phyloP scores from a whole-genome alignment of 192 early-diverging fungal species.

The Backusella psychrophila region DNA sequence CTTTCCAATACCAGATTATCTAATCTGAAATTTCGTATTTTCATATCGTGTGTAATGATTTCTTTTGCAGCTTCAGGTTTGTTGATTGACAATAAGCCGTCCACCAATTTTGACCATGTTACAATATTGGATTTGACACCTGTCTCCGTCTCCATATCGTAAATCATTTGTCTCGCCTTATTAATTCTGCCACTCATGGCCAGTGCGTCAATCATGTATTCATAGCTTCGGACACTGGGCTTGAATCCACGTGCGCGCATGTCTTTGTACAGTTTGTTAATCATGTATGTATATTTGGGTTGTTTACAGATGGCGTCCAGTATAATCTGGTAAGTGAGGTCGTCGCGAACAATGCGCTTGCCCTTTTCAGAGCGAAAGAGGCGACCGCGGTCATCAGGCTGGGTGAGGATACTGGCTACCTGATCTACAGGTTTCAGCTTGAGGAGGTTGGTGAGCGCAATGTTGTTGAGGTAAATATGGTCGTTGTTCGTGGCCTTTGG shows the following conservation, averaged over 20 bases:
- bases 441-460: conserved; percentile 13
- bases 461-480: conserved; percentile 20
- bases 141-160: conserved; percentile 16
- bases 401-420: not conserved
- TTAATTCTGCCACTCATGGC: conserved; percentile 13
- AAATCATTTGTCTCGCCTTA: conserved; percentile 16
- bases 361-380: not conserved
- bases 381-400: not conserved
- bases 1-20: not conserved
- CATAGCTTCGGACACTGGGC: conserved; percentile 1
- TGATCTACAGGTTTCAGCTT: not conserved
- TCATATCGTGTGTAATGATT: conserved; percentile 17
- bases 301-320: conserved; percentile 7
- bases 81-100: conserved; percentile 10
- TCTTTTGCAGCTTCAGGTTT: conserved; percentile 8
- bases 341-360: not conserved
- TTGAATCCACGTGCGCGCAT: conserved; percentile 23
- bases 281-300: conserved; percentile 3
- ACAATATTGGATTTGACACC: not conserved
- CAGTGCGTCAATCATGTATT: conserved; percentile 13
- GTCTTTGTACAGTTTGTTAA: conserved; percentile 15
- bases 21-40: not conserved
- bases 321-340: conserved; percentile 23
- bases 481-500: conserved; percentile 5
- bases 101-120: conserved; percentile 17